phyloP scores from a whole-genome alignment of 2,329 filamentous ascomycete genomes.

The Cryphonectria naterciae region DNA sequence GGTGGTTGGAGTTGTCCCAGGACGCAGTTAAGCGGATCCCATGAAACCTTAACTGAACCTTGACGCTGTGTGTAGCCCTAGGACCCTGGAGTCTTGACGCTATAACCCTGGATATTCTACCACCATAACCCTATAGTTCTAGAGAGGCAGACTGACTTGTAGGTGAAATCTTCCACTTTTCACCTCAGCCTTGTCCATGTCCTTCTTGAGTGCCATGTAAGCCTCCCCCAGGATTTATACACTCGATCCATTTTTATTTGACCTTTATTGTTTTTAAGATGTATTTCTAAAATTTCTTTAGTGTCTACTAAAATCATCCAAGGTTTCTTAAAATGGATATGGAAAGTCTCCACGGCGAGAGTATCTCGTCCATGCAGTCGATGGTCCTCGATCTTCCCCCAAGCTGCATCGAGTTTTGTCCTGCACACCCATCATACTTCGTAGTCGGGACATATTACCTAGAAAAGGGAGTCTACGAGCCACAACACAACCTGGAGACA shows the following conservation, averaged over 20 bases:
- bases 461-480: slow-evolving; percentile 48
- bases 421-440: slow-evolving; percentile 64
- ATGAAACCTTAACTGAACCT: slow-evolving; percentile 4
- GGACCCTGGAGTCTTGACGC: background rate
- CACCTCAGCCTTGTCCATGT: background rate
- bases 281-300: background rate
- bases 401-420: slow-evolving; percentile 78
- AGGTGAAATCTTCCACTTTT: slow-evolving; percentile 1
- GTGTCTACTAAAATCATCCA: background rate
- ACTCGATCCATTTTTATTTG: background rate
- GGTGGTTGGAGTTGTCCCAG: slow-evolving; percentile 3
- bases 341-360: slow-evolving; percentile 18
- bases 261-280: background rate
- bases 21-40: background rate
- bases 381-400: slow-evolving; percentile 68
- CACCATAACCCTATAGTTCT: too few relatives aligned
- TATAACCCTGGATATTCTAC: background rate
- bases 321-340: background rate
- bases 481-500: background rate
- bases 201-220: background rate
- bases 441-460: slow-evolving; percentile 86
- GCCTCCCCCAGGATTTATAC: background rate
- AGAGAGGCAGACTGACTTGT: background rate
- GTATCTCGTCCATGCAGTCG: slow-evolving; percentile 50
- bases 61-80: background rate